These are phyloP conservation scores for Evernia prunastri DNA, from an alignment of 495 filamentous ascomycete species.

Conservation along the genomic window DNA sequence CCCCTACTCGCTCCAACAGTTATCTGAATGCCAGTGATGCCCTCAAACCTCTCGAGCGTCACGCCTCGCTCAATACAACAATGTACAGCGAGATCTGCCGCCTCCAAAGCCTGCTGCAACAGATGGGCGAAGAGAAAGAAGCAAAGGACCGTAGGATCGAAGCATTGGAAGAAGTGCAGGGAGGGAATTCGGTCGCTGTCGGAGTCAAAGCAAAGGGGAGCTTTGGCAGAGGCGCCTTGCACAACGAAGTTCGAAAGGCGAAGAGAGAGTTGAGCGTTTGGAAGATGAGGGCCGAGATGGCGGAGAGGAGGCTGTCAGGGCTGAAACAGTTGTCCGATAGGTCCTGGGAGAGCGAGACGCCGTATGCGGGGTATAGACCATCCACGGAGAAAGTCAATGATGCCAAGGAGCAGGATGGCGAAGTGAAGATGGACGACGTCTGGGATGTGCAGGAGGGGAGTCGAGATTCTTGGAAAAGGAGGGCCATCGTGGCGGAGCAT, in stretches of 20 bases:
- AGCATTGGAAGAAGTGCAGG: constrained; percentile 19
- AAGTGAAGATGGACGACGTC: background rate
- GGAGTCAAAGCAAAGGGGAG: constrained; percentile 21
- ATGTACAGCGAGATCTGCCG: constrained; percentile 42
- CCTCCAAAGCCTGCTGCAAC: constrained; percentile 39
- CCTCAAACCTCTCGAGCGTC: constrained; percentile 20
- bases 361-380: background rate
- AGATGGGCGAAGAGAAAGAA: constrained; percentile 35
- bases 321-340: constrained; percentile 1
- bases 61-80: constrained; percentile 31
- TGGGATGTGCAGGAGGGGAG: background rate
- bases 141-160: constrained; percentile 40
- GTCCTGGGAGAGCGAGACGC: background rate
- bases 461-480: background rate
- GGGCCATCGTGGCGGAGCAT: background rate
- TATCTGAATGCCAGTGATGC: constrained; percentile 12
- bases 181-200: constrained; percentile 8
- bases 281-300: constrained; percentile 44
- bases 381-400: background rate
- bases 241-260: constrained; percentile 39
- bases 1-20: constrained; percentile 7
- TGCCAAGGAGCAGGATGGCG: background rate
- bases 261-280: constrained; percentile 41
- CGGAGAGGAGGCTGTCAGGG: constrained; percentile 40
- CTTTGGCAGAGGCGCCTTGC: constrained; percentile 37